phyloP scores from a whole-genome alignment of 306 rosid species.

The Biancaea sappan region DNA sequence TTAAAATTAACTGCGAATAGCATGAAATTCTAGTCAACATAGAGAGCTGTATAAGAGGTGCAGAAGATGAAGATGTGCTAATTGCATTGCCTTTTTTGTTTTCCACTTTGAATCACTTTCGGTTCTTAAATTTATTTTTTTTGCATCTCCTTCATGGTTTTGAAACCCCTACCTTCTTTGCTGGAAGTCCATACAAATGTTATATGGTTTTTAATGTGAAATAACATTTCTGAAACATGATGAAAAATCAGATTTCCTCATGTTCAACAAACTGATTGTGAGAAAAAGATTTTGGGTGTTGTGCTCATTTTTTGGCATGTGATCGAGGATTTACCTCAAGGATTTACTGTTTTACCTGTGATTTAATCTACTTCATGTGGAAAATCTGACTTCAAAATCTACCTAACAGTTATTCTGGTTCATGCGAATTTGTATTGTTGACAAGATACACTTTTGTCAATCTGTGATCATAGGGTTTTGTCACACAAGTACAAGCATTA shows the following conservation, averaged over 20 bases:
- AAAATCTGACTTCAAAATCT: conserved; percentile 26
- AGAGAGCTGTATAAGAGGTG: background rate
- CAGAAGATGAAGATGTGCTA: background rate
- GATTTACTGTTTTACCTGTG: conserved; percentile 21
- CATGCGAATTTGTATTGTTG: background rate
- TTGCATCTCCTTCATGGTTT: background rate
- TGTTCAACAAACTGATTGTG: conserved; percentile 15
- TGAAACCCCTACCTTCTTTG: background rate
- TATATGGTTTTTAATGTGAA: background rate
- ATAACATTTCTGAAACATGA: background rate
- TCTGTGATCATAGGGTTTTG: conserved; percentile 5
- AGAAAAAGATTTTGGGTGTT: conserved; percentile 9
- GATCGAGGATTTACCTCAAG: too few relatives aligned
- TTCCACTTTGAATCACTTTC: background rate
- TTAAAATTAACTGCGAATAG: background rate
- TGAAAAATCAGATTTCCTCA: background rate
- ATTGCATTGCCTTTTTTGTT: background rate
- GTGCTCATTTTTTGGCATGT: conserved; percentile 18
- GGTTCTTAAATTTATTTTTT: background rate
- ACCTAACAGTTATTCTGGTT: background rate
- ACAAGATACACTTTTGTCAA: background rate
- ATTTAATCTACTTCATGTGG: conserved; percentile 14
- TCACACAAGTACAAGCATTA: background rate
- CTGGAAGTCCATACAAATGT: background rate
- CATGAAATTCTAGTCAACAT: background rate